A percentile compares a stretch with the other conserved stretches of the same genome.
phyloP scores from a whole-genome alignment of 2,329 filamentous ascomycete genomes.

The Paracorniculantispora psalliotae region DNA sequence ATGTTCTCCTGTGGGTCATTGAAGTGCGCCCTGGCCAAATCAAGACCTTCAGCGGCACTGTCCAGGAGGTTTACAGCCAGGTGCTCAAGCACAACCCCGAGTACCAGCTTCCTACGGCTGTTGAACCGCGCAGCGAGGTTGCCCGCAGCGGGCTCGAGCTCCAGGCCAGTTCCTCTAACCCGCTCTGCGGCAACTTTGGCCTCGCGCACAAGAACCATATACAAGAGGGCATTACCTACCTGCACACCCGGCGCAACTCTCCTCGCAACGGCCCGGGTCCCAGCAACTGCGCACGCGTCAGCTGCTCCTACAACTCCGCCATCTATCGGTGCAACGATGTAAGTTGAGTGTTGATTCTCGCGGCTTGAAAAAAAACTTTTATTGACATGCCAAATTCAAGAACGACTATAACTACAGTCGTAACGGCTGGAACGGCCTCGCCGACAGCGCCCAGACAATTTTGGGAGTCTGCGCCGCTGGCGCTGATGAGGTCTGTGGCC shows the following conservation, averaged over 20 bases:
- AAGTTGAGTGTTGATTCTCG: neutral
- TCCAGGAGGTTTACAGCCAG: neutral
- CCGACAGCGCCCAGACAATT: conserved; percentile 11
- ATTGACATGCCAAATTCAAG: neutral
- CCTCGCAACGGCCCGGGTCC: conserved; percentile 4
- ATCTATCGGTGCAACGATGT: conserved; percentile 15
- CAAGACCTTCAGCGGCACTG: neutral
- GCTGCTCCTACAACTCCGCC: conserved; percentile 11
- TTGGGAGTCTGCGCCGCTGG: neutral
- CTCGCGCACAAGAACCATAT: neutral
- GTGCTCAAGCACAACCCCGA: neutral
- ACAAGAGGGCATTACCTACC: conserved; percentile 5
- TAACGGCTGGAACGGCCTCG: conserved; percentile 7
- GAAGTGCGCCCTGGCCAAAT: neutral
- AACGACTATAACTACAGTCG: neutral
- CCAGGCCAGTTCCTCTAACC: too few relatives aligned
- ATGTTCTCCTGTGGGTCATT: neutral
- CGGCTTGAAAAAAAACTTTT: neutral
- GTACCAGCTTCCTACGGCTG: neutral
- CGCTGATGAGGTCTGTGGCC: neutral
- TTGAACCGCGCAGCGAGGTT: neutral
- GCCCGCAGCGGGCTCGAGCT: too few relatives aligned
- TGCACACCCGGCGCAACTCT: neutral
- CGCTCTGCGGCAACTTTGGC: neutral
- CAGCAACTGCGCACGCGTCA: conserved; percentile 12